Percentiles rank a stretch among this genome's conserved stretches.
These are phyloP conservation scores for Ascochyta lentis DNA, from an alignment of 2,329 filamentous ascomycete genomes.

Conservation along the genomic window DNA sequence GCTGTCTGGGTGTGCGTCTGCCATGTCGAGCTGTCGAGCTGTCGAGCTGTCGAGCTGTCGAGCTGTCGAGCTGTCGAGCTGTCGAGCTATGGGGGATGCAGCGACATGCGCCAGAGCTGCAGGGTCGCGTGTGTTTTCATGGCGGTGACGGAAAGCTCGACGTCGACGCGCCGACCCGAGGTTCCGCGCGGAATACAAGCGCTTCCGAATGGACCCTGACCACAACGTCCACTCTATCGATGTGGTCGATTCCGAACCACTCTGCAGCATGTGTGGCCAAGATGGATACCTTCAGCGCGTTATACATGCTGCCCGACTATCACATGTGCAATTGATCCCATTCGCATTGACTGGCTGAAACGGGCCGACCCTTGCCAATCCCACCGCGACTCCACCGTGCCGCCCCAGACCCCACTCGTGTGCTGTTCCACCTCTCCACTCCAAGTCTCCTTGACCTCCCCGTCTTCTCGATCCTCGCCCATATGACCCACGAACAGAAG, in stretches of 20 bases:
- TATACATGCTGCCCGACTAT: not conserved
- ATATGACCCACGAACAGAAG: too few relatives aligned
- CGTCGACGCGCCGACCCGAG: slow-evolving; percentile 3
- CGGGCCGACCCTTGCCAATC: slow-evolving; percentile 15
- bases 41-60: too few relatives aligned
- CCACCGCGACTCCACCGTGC: slow-evolving; percentile 2
- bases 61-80: too few relatives aligned
- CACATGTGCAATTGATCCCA: slow-evolving; percentile 10
- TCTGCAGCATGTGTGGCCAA: too few relatives aligned
- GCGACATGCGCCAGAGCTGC: not conserved
- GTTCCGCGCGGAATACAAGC: not conserved
- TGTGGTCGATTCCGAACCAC: too few relatives aligned
- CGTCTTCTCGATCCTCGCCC: too few relatives aligned
- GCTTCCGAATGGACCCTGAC: slow-evolving; percentile 5
- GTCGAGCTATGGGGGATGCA: not conserved
- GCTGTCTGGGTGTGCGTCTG: slow-evolving; percentile 23
- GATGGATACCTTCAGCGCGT: too few relatives aligned
- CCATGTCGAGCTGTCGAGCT: slow-evolving; percentile 8
- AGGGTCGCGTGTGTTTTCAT: not conserved
- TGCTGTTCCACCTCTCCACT: not conserved
- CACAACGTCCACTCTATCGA: not conserved
- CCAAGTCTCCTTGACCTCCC: too few relatives aligned
- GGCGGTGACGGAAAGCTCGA: slow-evolving; percentile 8
- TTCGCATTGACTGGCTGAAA: slow-evolving; percentile 7
- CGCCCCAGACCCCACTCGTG: slow-evolving; percentile 13